Conservation (phyloP, 495 filamentous ascomycete genomes). For the Gamarada debralockiae region DNA sequence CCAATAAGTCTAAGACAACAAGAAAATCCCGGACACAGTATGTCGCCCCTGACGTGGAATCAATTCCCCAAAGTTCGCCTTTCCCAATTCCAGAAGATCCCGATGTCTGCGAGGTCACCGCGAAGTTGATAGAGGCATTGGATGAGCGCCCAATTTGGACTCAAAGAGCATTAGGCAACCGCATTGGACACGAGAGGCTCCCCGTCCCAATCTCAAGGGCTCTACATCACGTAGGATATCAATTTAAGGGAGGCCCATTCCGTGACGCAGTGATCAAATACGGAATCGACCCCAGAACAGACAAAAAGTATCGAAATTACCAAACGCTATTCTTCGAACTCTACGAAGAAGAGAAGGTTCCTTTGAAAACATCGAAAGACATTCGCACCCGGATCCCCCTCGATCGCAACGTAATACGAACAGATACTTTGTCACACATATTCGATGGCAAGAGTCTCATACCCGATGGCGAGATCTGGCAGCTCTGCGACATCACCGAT, state of each 20-base stretch:
- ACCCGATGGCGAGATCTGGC: conserved; percentile 81
- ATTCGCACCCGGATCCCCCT: not conserved
- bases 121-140: conserved; percentile 55
- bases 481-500: conserved; percentile 88
- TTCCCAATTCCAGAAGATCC: conserved; percentile 41
- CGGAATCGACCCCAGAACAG: conserved; percentile 78
- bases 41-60: conserved; percentile 55
- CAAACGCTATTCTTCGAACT: conserved; percentile 82
- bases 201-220: conserved; percentile 55
- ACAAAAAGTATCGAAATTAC: conserved; percentile 71
- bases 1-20: conserved; percentile 34
- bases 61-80: conserved; percentile 42
- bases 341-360: conserved; percentile 25
- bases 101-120: conserved; percentile 54
- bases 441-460: conserved; percentile 72
- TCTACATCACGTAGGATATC: conserved; percentile 77
- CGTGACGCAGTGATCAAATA: conserved; percentile 79
- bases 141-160: conserved; percentile 80
- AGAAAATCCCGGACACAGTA: conserved; percentile 51
- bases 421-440: conserved; percentile 51
- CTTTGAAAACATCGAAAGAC: conserved; percentile 15
- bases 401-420: not conserved
- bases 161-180: conserved; percentile 70
- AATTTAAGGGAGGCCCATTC: conserved; percentile 88
- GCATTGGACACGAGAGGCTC: conserved; percentile 39